A percentile compares a stretch with the other conserved stretches of the same genome.
Evolutionary conservation across 2,329 filamentous ascomycete species (phyloP).

Genomic region (Phaeosphaeria sp.): DNA sequence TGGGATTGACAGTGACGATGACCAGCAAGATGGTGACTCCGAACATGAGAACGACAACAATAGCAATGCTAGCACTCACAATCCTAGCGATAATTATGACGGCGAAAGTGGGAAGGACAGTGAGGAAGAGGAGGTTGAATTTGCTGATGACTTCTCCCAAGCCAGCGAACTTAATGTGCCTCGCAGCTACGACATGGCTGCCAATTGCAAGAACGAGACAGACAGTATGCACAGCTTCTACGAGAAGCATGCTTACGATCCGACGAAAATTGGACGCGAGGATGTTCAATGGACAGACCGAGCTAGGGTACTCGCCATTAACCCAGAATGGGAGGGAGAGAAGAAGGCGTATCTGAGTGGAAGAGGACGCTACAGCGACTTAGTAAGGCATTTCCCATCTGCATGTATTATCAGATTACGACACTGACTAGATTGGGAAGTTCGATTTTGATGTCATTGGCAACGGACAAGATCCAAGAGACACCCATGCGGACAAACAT

Average conservation of each 20-base stretch:
- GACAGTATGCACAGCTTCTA: slow-evolving; percentile 6
- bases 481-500: slow-evolving; percentile 1
- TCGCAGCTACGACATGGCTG: background rate
- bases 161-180: slow-evolving; percentile 4
- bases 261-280: slow-evolving; percentile 9
- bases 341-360: slow-evolving; percentile 23
- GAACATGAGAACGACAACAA: background rate
- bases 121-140: background rate
- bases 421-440: background rate
- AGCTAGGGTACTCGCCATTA: slow-evolving; percentile 19
- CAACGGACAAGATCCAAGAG: slow-evolving; percentile 15
- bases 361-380: slow-evolving; percentile 13
- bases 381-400: slow-evolving; percentile 2
- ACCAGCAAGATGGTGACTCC: background rate
- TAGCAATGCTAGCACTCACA: too few relatives aligned
- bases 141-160: slow-evolving; percentile 7
- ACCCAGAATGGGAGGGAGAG: slow-evolving; percentile 8
- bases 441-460: slow-evolving; percentile 2
- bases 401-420: background rate
- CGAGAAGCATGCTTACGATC: slow-evolving; percentile 20
- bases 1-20: background rate
- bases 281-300: slow-evolving; percentile 20
- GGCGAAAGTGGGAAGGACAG: background rate
- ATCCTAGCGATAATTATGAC: background rate
- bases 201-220: background rate